These are phyloP conservation scores for Kurtzmaniella natalensis DNA, from an alignment of 1,139 yeast genomes.

Conservation along the genomic window DNA sequence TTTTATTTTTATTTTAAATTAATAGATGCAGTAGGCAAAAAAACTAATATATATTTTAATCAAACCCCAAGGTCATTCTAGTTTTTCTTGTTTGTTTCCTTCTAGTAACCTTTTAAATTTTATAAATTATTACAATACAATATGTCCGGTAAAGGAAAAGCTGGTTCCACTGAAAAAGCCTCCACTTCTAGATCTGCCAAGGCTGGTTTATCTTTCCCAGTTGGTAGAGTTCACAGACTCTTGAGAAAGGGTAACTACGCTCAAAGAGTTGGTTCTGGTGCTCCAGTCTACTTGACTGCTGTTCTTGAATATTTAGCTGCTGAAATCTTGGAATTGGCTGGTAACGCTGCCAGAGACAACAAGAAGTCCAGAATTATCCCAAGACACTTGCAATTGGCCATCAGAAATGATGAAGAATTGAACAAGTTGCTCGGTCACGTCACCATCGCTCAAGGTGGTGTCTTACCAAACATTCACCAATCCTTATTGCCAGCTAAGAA, in stretches of 20 bases:
- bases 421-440: slow-evolving; percentile 78
- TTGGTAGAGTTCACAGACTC: slow-evolving; percentile 53
- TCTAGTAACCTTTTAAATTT: slow-evolving; percentile 8
- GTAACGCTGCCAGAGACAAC: slow-evolving; percentile 57
- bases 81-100: slow-evolving; percentile 1
- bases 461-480: slow-evolving; percentile 93
- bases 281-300: slow-evolving; percentile 51
- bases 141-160: slow-evolving; percentile 55
- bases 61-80: not conserved
- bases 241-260: slow-evolving; percentile 54
- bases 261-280: slow-evolving; percentile 55
- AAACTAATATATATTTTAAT: not conserved
- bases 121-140: slow-evolving; percentile 13
- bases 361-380: slow-evolving; percentile 55
- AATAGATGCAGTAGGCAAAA: no score
- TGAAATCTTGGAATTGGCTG: slow-evolving; percentile 53
- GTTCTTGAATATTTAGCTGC: slow-evolving; percentile 51
- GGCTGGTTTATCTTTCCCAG: slow-evolving; percentile 55
- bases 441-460: slow-evolving; percentile 98
- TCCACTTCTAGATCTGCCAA: slow-evolving; percentile 51
- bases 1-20: no score
- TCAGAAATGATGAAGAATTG: slow-evolving; percentile 52
- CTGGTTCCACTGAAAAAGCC: slow-evolving; percentile 50
- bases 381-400: slow-evolving; percentile 51
- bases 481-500: slow-evolving; percentile 94